These are phyloP conservation scores for Mrakiaceae sp. DNA, from an alignment of 1,284 basidiomycete species.

Conservation along the genomic window DNA sequence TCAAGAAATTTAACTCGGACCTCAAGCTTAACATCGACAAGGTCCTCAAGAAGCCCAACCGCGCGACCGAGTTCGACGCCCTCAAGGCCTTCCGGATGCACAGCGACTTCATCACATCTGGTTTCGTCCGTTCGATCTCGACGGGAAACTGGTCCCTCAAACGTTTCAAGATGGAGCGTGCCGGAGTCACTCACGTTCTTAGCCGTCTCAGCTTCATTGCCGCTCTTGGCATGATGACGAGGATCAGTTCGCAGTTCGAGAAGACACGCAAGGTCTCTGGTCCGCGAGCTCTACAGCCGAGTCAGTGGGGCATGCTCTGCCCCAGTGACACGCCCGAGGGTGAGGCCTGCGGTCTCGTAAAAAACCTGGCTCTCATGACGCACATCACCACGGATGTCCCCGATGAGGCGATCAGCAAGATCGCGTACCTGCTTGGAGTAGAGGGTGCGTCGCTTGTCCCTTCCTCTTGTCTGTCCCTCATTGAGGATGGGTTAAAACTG, in stretches of 20 bases:
- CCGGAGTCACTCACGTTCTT: slow-evolving; percentile 96
- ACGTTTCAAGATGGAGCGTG: slow-evolving; percentile 99
- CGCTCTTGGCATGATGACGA: slow-evolving; percentile 99
- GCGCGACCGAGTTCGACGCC: slow-evolving; percentile 91
- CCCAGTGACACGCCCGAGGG: slow-evolving; percentile 99
- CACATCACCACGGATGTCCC: slow-evolving; percentile 99
- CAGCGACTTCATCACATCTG: slow-evolving; percentile 80
- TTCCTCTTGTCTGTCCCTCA: not conserved
- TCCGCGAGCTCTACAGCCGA: slow-evolving; percentile 90
- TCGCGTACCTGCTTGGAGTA: slow-evolving; percentile 88
- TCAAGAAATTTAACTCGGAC: slow-evolving; percentile 98
- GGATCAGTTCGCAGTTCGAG: slow-evolving; percentile 97
- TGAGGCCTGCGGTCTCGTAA: slow-evolving; percentile 96
- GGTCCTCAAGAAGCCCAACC: slow-evolving; percentile 90
- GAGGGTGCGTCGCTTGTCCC: slow-evolving; percentile 51
- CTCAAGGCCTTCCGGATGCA: slow-evolving; percentile 83
- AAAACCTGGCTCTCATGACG: slow-evolving; percentile 98
- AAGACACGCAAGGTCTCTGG: slow-evolving; percentile 99
- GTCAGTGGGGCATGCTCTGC: slow-evolving; percentile 99
- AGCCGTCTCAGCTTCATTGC: slow-evolving; percentile 92
- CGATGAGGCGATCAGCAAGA: slow-evolving; percentile 80
- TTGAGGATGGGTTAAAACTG: not conserved
- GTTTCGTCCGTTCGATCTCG: slow-evolving; percentile 95
- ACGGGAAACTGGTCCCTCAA: slow-evolving; percentile 99
- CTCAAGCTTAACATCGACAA: slow-evolving; percentile 96